Evolutionary conservation across 768 basidiomycete species (phyloP).

Genomic region (Rhodosporidiobolus sp.): DNA sequence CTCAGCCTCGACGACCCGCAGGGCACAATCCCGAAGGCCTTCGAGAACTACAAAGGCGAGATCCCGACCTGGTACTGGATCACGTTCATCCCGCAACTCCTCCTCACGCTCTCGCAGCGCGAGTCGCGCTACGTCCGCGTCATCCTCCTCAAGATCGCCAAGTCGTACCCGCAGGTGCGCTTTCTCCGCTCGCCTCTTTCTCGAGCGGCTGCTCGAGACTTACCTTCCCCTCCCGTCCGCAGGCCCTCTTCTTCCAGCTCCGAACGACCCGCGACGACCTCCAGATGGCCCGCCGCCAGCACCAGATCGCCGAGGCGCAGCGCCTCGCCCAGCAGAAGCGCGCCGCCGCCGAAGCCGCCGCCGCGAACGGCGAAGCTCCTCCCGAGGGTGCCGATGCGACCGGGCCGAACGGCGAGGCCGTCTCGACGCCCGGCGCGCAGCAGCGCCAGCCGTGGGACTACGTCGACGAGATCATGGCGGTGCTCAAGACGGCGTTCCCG

Average conservation of each 20-base stretch:
- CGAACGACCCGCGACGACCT: constrained; percentile 79
- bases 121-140: constrained; percentile 90
- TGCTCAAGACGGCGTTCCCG: constrained; percentile 92
- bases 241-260: constrained; percentile 94
- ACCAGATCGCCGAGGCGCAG: constrained; percentile 34
- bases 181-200: neutral
- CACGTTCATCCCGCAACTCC: constrained; percentile 88
- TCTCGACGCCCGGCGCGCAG: constrained; percentile 44
- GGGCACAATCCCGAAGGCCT: constrained; percentile 47
- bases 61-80: constrained; percentile 99
- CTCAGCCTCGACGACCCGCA: constrained; percentile 79
- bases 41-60: constrained; percentile 83
- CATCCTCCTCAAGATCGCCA: constrained; percentile 82
- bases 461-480: constrained; percentile 87
- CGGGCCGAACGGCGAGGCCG: constrained; percentile 15
- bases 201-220: neutral
- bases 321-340: constrained; percentile 33
- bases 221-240: neutral
- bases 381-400: constrained; percentile 5
- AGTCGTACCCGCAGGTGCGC: constrained; percentile 83
- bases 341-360: constrained; percentile 37
- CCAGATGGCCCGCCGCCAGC: constrained; percentile 46
- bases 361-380: constrained; percentile 41
- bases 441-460: constrained; percentile 72
- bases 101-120: constrained; percentile 79